Percentiles rank a stretch among this genome's conserved stretches.
phyloP scores from a whole-genome alignment of 805 yeast species.

The Wickerhamiella hasegawae region DNA sequence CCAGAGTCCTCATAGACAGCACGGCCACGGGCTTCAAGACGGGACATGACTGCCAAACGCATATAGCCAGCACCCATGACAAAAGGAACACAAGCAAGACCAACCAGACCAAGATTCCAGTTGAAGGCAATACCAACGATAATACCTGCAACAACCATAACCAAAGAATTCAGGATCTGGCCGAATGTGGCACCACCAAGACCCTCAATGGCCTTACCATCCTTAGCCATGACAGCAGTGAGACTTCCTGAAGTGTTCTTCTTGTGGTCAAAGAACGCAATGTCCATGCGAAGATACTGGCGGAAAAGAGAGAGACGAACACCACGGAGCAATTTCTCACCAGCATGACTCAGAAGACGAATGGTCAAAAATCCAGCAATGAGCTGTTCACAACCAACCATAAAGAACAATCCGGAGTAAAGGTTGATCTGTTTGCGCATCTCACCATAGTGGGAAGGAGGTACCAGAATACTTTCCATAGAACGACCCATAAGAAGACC shows the following conservation, averaged over 20 bases:
- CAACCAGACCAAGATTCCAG: constrained; percentile 18
- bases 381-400: constrained; percentile 3
- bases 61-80: constrained; percentile 16
- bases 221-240: constrained; percentile 15
- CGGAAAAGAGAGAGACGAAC: constrained; percentile 13
- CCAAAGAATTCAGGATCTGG: constrained; percentile 13
- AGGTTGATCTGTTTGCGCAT: constrained; percentile 12
- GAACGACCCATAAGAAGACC: constrained; percentile 15
- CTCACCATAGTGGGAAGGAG: constrained; percentile 6
- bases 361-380: constrained; percentile 5
- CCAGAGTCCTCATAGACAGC: constrained; percentile 14
- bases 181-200: constrained; percentile 18
- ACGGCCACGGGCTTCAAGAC: constrained; percentile 11
- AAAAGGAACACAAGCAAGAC: constrained; percentile 12
- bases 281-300: constrained; percentile 16
- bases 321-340: constrained; percentile 13
- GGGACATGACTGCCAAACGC: constrained; percentile 10
- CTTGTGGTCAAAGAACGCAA: constrained; percentile 16
- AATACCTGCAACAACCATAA: constrained; percentile 15
- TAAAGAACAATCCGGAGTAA: constrained; percentile 6
- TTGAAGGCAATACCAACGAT: constrained; percentile 14
- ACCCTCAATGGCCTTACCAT: constrained; percentile 18
- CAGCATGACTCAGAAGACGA: constrained; percentile 5
- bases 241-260: constrained; percentile 17
- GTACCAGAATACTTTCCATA: constrained; percentile 8